Base-by-base conservation (phyloP, 495 filamentous ascomycete species). In the Thozetella sp. region DNA sequence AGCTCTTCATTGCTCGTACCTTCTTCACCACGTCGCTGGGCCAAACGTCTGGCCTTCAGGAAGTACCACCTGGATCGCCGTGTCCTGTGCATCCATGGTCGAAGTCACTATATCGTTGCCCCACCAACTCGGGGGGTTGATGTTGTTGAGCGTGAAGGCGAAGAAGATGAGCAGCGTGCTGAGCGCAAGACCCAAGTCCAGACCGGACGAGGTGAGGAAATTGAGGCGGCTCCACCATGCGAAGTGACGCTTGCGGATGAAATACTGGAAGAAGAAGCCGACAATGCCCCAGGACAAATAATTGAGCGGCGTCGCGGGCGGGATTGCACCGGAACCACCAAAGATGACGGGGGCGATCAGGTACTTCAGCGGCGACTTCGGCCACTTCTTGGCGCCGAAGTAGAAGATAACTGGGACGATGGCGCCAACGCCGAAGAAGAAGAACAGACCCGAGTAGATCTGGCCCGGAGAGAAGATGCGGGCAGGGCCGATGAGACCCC, bases 211-310 rank as follows among this genome's bases (percentile, higher is more conserved):
- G 3, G 86, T 80, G 30, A 89, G 73, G 61, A 88, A 90, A 62
- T 89, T 88, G 70, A 75, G 79, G 30, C 87, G 77, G 23, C 81
- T 82, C 88, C 88, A 91, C 88, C 88, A 91, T 0, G 74, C 79
- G 51, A 86, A 83, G 59, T 83, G 75, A 2, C 80, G 74, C 30
- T 80, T 82, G 56, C 80, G 77, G 54, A 91, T 72, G 17, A 80
- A 56, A 53, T 83, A 80, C 64, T 91, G 86, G 77, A 91, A 91
- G 9, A 88, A 68, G 45, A 79, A 82, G 25, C 88, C 88, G 15
- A 89, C 84, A 22, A 85, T 72, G 66, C 85, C 87, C 88, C 88
- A 91, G 0, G 81, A 83, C 6, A 88, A 79, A 64, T 90, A 91
- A 65, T 85, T 90, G 50, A 90, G 78, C 10, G 87, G 86, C 2